Base-by-base conservation (phyloP, 371 early-diverging fungal species). In the Nematocida homosporus region DNA sequence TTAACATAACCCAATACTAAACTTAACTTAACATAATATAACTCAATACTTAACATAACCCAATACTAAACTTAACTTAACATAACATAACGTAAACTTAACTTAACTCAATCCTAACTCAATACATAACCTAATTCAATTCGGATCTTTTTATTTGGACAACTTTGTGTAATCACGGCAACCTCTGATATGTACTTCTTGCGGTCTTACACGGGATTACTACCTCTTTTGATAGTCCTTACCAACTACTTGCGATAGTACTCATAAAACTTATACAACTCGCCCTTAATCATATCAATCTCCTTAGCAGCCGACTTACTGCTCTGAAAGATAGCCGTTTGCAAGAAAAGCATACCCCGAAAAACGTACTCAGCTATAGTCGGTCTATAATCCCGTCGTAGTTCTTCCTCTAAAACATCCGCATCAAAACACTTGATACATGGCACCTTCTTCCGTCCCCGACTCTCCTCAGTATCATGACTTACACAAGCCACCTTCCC, bases 241-340 rank as follows among this genome's bases (percentile, higher is more conserved):
- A 16, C 34, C 8, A n/a, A 16, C 27, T 72, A 72, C 53, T 72
- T 72, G 40, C 75, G 48, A 35, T 72, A 72, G 35, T 72, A 72
- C 34, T 72, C 75, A 63, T 72, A 72, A 48, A 72, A 72, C 29
- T 34, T 72, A 34, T 72, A 72, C 20, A 72, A 50, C 57, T 72
- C 75, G 23, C 48, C 32, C 40, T 72, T 72, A 29, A 61, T 57
- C 44, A 51, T 5, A 27, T 72, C 75, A 32, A 60, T 50, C 13
- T 72, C 75, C 50, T 59, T 61, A 30, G 37, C 13, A 23, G 30
- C 27, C 5, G 23, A 23, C 16, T 0, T 34, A 23, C 25, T 38
- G 30, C 29, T 72, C n/a, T 34, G 63, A 37, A 72, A 59, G 25
- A 72, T 72, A 20, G 63, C 60, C 10, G 75, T 59, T 50, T 72